Evolutionary conservation across 768 basidiomycete species (phyloP), one percentile per base, ranked within the genome.

Genomic region (Harrya chromipes): DNA sequence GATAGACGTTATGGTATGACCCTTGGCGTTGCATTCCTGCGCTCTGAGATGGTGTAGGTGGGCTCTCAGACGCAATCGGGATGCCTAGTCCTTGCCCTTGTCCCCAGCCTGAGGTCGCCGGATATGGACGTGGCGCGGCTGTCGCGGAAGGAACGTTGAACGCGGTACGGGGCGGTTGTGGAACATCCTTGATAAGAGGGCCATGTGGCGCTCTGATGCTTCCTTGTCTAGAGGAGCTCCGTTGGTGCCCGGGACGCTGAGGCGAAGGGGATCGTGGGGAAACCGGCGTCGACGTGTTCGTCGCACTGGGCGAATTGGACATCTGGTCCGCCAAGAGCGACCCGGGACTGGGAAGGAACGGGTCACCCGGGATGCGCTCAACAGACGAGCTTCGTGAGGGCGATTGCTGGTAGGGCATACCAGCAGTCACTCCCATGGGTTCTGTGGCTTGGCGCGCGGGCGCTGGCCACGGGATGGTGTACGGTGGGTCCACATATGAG

Each of bases 391-490:
- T 60, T 19, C 61, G 66, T 16, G 63, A 58, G 27, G 50, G 38
- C 6, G 61, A 46, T 12, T 10, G 58, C 34, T 27, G 47, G 21
- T 33, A 12, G 21, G 53, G 35, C 20, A 19, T 21, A 10, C 39
- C 41, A 34, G 35, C 10, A 4, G 24, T 19, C 17, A 16, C 37
- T 35, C 43, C 51, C 40, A 38, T 43, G 27, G 62, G 57, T 17
- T 56, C 65, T 7, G 55, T 57, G 17, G 41, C 19, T 11, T 56
- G 64, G 19, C 63, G 65, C 3, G 55, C 57, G 6, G 65, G 65
- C 6, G 56, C 40, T 23, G 66, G 66, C 55, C 66, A 51, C 16
- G n/a, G 54, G 17, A 57, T 34, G 43, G 53, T 53, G 46, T 66
- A 60, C 0, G 66, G 67, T 7, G 58, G 63, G 12, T 43, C 35